A percentile compares a stretch with the other conserved stretches of the same genome.
phyloP scores from a whole-genome alignment of 352 stramenopile genomes.

The Blastocystis sp. region DNA sequence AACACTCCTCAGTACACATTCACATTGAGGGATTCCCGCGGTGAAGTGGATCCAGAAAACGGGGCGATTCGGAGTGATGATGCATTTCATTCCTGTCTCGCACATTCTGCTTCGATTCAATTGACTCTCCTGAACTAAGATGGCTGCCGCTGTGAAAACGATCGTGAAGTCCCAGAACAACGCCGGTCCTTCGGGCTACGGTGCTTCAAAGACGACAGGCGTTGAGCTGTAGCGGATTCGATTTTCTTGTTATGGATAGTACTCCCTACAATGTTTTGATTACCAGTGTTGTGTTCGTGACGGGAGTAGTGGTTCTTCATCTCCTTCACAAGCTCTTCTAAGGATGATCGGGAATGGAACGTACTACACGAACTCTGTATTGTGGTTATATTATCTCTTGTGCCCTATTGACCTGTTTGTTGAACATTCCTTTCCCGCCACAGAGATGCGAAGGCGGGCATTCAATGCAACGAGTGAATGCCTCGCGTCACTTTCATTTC shows the following conservation, averaged over 20 bases:
- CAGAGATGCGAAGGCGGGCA: too few relatives aligned
- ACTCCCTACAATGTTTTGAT: constrained; percentile 63
- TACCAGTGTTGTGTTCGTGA: constrained; percentile 61
- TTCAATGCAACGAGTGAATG: too few relatives aligned
- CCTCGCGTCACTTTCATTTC: not conserved
- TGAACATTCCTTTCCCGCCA: not conserved
- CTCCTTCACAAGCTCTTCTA: constrained; percentile 72
- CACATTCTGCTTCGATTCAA: not conserved
- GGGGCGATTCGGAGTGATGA: constrained; percentile 29
- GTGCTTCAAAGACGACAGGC: constrained; percentile 2
- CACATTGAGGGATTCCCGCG: not conserved
- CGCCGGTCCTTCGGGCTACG: not conserved
- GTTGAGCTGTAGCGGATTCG: constrained; percentile 51
- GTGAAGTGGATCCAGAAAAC: not conserved
- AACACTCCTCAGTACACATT: not conserved
- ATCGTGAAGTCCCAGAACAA: constrained; percentile 45
- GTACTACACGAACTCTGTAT: constrained; percentile 4
- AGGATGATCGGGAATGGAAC: not conserved
- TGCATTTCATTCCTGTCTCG: constrained; percentile 37
- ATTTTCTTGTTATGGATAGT: constrained; percentile 2
- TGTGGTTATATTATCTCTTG: constrained; percentile 64
- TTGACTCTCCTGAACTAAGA: constrained; percentile 11
- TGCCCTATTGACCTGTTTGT: constrained; percentile 57
- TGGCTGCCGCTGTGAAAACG: constrained; percentile 20
- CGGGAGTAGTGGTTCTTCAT: constrained; percentile 61